phyloP scores from a whole-genome alignment of 805 yeast genomes.

The Saccharomycopsis sp. region DNA sequence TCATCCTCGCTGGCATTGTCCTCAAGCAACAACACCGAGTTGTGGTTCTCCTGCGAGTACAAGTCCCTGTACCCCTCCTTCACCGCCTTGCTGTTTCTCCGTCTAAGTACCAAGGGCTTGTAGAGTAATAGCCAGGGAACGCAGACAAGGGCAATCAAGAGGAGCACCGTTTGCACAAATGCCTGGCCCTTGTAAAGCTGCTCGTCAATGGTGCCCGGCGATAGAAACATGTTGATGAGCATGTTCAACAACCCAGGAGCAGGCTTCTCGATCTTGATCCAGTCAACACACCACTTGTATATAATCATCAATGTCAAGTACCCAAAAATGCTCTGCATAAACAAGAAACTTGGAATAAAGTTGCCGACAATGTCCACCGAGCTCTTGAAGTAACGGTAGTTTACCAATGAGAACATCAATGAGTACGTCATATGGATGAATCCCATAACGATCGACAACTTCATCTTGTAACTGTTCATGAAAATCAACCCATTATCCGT shows the following conservation, averaged over 20 bases:
- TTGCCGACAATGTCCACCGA: conserved; percentile 81
- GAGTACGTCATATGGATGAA: conserved; percentile 91
- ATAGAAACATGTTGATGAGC: conserved; percentile 89
- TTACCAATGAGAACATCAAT: conserved; percentile 73
- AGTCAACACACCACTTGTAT: conserved; percentile 91
- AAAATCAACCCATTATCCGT: conserved; percentile 85
- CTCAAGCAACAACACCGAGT: conserved; percentile 22
- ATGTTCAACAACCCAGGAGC: conserved; percentile 93
- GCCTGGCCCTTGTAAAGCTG: conserved; percentile 75
- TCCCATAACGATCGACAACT: conserved; percentile 89
- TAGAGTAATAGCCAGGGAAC: conserved; percentile 86
- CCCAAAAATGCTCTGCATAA: conserved; percentile 96
- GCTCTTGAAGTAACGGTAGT: conserved; percentile 60
- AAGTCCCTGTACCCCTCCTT: conserved; percentile 46
- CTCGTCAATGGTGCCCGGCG: conserved; percentile 85
- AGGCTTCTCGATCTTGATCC: conserved; percentile 66
- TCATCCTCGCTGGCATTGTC: conserved; percentile 24
- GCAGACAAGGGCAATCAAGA: conserved; percentile 72
- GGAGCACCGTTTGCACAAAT: conserved; percentile 58
- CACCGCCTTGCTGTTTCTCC: conserved; percentile 40
- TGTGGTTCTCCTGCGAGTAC: conserved; percentile 32
- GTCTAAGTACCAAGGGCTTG: conserved; percentile 70
- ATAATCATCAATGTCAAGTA: conserved; percentile 78
- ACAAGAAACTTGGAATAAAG: conserved; percentile 86
- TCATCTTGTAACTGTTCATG: conserved; percentile 96